Conservation (phyloP, 2,329 filamentous ascomycete species). For the Ilyonectria destructans region DNA sequence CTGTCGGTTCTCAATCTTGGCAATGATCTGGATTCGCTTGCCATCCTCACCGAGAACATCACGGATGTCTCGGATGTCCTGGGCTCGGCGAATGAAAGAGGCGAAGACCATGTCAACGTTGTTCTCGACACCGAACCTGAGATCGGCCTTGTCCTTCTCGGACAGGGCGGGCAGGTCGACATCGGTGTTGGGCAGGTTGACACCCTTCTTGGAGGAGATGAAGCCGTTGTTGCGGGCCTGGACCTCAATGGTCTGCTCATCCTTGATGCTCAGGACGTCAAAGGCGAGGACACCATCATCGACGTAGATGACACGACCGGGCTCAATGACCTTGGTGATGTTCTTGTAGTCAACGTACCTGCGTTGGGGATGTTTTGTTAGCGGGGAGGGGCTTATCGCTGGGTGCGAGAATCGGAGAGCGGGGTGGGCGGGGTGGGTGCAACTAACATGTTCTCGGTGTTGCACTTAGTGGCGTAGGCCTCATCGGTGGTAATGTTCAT, state of each 20-base stretch:
- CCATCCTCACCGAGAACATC: conserved; percentile 91
- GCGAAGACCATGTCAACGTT: conserved; percentile 99
- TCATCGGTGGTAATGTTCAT: conserved; percentile 99
- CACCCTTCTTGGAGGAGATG: conserved; percentile 99
- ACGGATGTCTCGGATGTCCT: conserved; percentile 95
- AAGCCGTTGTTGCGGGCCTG: conserved; percentile 96
- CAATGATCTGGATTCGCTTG: conserved; percentile 98
- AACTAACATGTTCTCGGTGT: conserved; percentile 93
- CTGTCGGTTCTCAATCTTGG: conserved; percentile 99
- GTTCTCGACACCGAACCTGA: conserved; percentile 98
- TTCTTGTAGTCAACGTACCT: conserved; percentile 99
- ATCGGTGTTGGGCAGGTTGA: conserved; percentile 98
- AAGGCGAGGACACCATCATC: conserved; percentile 99
- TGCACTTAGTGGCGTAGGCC: conserved; percentile 86
- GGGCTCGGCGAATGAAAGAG: conserved; percentile 95
- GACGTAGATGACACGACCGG: conserved; percentile 95
- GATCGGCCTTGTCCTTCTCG: conserved; percentile 97
- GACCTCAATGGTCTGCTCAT: conserved; percentile 91
- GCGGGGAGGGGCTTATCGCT: conserved; percentile 18
- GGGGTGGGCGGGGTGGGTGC: background rate
- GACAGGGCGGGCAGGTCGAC: conserved; percentile 97
- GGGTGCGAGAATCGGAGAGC: background rate
- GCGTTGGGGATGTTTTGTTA: conserved; percentile 16
- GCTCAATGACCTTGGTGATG: conserved; percentile 97
- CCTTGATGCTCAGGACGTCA: conserved; percentile 88